Evolutionary conservation across 371 early-diverging fungal genomes (phyloP).

Genomic region (Blastocladiella emersonii): DNA sequence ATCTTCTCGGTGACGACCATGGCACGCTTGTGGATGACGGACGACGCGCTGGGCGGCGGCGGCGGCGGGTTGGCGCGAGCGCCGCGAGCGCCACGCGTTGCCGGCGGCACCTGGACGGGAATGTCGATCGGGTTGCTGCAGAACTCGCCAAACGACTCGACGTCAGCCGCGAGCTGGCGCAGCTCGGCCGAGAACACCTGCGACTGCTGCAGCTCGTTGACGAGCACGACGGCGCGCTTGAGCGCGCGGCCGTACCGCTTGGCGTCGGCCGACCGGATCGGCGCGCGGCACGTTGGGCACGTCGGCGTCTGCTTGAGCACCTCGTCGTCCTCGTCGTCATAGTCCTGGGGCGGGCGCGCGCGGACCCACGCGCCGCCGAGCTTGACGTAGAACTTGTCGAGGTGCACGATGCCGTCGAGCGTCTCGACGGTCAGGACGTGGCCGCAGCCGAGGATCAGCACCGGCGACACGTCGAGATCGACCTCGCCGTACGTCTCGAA

Average conservation of each 20-base stretch:
- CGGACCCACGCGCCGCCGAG: neutral
- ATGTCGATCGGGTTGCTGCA: too few relatives aligned
- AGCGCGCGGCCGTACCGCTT: neutral
- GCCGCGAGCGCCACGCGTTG: neutral
- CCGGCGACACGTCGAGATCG: slow-evolving; percentile 23
- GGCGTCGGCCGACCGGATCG: neutral
- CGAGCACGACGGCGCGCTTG: neutral
- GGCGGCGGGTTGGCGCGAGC: neutral
- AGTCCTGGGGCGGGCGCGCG: slow-evolving; percentile 8
- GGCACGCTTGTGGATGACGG: too few relatives aligned
- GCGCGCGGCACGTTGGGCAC: slow-evolving; percentile 15
- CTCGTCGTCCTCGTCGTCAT: neutral
- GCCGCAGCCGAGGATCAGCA: slow-evolving; percentile 26
- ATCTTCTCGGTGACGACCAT: too few relatives aligned
- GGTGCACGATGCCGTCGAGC: slow-evolving; percentile 26
- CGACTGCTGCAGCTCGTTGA: neutral
- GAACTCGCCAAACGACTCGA: neutral
- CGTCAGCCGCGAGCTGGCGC: too few relatives aligned
- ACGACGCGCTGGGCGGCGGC: neutral
- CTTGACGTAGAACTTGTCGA: slow-evolving; percentile 19
- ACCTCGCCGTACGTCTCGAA: slow-evolving; percentile 16
- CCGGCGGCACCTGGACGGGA: neutral
- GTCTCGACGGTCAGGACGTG: slow-evolving; percentile 26
- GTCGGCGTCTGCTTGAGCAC: slow-evolving; percentile 4
- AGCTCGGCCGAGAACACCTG: neutral